Base-by-base conservation (phyloP, 2,329 filamentous ascomycete species). In the Claviceps sp. region DNA sequence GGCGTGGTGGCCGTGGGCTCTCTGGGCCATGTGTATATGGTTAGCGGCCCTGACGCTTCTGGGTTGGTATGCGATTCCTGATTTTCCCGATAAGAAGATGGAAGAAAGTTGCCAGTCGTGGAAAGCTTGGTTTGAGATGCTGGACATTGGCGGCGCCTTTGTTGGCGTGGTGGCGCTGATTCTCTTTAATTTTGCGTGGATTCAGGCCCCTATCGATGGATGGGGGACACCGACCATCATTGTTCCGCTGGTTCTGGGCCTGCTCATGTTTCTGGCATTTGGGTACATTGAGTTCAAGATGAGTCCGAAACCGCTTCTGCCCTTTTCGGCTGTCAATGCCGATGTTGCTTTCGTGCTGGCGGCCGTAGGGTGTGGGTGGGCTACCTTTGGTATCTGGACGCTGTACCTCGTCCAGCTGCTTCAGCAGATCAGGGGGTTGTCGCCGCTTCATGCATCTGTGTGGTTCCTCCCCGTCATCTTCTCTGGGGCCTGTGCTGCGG, bases 161-260 rank as follows among this genome's bases (percentile, higher is more conserved):
- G 58, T 66, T 0, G 81, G 81, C 1, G 70, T 84, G 17, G 67
- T 69, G 0, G 74, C 74, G 0, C 66, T 86, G 24, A 69, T 83
- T 0, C 68, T 86, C 17, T 73, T 85, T 65, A 84, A 84, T 61
- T 78, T 85, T 57, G 77, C 81, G 0, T 84, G 80, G 78, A 85
- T 82, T 54, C 80, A 85, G 60, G 81, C 77, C 0, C 74, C 78
- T 0, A 68, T 78, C 0, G 75, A 73, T 1, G 79, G 80, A 1
- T 85, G 82, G 82, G 57, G 65, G 1, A 68, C 70, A 6, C 68
- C 77, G 0, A 80, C 80, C 52, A 70, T 81, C n/a, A 75, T 77
- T 54, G 66, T 76, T 0, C 65, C 77, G 0, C 67, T 87, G 0
- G 74, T 84, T 40, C 54, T 83, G 2, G 81, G 82, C 0, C 52